Evolutionary conservation across 2,329 filamentous ascomycete species (phyloP).

Genomic region (Alternaria conjuncta): DNA sequence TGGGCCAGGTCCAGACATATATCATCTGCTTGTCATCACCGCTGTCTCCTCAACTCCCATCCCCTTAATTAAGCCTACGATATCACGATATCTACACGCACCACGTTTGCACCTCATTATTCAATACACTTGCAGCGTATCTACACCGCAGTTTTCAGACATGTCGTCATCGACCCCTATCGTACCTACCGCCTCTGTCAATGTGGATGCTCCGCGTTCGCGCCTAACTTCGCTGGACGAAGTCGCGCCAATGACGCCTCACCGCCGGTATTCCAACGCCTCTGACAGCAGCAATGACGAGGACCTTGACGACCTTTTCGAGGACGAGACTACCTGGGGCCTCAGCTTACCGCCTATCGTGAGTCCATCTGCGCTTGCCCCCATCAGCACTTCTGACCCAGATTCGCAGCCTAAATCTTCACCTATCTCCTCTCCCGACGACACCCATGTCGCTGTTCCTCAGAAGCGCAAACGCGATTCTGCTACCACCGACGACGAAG

Average conservation of each 20-base stretch:
- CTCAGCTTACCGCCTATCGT: background rate
- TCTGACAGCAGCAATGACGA: background rate
- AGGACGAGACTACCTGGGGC: background rate
- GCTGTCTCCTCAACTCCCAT: background rate
- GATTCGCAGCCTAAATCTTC: background rate
- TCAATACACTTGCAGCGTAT: too few relatives aligned
- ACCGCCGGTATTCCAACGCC: background rate
- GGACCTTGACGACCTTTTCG: background rate
- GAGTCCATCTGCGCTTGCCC: background rate
- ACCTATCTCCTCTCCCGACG: background rate
- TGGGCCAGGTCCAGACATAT: background rate
- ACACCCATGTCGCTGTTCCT: fast-evolving
- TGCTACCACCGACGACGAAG: background rate
- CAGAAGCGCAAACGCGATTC: background rate
- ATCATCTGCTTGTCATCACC: background rate
- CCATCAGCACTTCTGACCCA: fast-evolving
- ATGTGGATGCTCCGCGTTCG: background rate
- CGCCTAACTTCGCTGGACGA: background rate
- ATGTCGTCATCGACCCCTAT: background rate
- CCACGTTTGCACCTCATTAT: background rate
- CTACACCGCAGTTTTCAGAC: background rate
- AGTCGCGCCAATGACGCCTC: background rate
- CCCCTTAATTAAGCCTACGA: background rate
- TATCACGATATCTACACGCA: background rate
- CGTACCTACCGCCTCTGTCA: background rate